Percentiles rank a stretch among this genome's conserved stretches.
Conservation (phyloP, 768 basidiomycete genomes). For the Kwoniella dendrophila region DNA sequence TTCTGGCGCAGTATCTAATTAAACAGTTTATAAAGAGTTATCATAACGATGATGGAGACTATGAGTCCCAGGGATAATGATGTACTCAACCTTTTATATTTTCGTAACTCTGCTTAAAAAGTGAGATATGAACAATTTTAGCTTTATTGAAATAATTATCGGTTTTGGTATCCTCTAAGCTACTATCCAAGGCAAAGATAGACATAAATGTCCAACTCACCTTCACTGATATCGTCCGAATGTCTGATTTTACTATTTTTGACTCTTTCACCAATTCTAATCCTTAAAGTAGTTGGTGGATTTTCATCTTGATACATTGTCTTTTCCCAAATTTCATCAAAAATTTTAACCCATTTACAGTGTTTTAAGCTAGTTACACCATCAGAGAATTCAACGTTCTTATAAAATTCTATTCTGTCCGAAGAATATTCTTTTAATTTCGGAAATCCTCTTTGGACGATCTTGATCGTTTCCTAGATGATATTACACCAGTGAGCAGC, state of each 20-base stretch:
- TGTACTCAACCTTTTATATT: no score
- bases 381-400: conserved; percentile 1
- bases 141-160: no score
- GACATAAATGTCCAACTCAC: no score
- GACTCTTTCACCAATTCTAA: conserved; percentile 19
- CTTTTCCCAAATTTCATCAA: conserved; percentile 40
- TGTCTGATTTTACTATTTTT: background rate
- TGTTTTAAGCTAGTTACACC: background rate
- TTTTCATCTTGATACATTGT: conserved; percentile 15
- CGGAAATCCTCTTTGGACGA: conserved; percentile 32
- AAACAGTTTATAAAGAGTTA: no score
- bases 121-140: no score
- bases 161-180: no score
- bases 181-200: no score
- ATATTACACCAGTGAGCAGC: background rate
- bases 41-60: no score
- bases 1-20: no score
- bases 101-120: no score
- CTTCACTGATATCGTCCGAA: no score
- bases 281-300: conserved; percentile 21
- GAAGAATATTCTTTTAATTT: conserved; percentile 21
- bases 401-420: conserved; percentile 36
- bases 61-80: no score
- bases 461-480: conserved; percentile 37
- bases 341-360: conserved; percentile 26